A percentile compares a stretch with the other conserved stretches of the same genome.
Evolutionary conservation across 2,329 filamentous ascomycete genomes (phyloP).

Genomic region (Raffaelea arxii): DNA sequence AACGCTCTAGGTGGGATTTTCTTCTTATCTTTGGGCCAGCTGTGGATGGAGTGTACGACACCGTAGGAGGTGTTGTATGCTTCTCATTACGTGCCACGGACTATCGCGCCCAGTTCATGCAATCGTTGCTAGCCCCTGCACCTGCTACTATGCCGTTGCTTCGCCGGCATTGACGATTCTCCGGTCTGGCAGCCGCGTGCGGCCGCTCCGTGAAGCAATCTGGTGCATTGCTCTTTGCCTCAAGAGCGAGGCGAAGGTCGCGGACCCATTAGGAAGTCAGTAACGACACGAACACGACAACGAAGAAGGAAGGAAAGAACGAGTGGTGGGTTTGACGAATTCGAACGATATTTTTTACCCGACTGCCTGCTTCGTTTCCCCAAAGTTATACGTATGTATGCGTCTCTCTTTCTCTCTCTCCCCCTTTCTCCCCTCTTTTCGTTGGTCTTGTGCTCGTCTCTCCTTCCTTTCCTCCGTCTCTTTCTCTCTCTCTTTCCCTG

Average conservation of each 20-base stretch:
- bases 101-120: background rate
- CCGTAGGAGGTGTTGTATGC: background rate
- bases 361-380: too few relatives aligned
- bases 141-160: slow-evolving; percentile 10
- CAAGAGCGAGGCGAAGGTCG: too few relatives aligned
- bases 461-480: background rate
- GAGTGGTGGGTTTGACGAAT: too few relatives aligned
- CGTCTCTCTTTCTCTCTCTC: background rate
- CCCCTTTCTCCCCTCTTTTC: background rate
- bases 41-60: slow-evolving; percentile 4
- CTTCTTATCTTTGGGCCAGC: too few relatives aligned
- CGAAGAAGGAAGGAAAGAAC: too few relatives aligned
- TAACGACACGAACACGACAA: too few relatives aligned
- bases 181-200: slow-evolving; percentile 10
- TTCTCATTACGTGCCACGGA: background rate
- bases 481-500: background rate
- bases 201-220: slow-evolving; percentile 4
- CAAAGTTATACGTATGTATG: too few relatives aligned
- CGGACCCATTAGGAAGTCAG: too few relatives aligned
- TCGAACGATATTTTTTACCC: too few relatives aligned
- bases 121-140: background rate
- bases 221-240: too few relatives aligned
- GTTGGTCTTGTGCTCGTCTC: background rate
- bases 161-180: slow-evolving; percentile 8
- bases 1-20: too few relatives aligned